Evolutionary conservation across 495 filamentous ascomycete genomes (phyloP).

Genomic region (Neurospora sp.): DNA sequence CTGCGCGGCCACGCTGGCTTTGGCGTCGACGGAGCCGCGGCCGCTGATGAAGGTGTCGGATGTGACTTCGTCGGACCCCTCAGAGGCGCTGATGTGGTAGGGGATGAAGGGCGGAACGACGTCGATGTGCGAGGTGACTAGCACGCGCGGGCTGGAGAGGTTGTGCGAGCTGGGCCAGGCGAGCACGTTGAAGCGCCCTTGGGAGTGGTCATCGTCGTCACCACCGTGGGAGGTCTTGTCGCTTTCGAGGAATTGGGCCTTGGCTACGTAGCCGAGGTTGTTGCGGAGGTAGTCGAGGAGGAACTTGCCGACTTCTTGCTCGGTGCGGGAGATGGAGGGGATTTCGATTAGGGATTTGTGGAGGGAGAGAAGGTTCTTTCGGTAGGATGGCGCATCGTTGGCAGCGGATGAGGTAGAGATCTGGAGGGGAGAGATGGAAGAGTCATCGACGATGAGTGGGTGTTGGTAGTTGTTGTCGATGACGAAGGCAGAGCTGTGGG

Average conservation of each 20-base stretch:
- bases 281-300: conserved; percentile 54
- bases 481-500: neutral
- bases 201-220: conserved; percentile 25
- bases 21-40: conserved; percentile 83
- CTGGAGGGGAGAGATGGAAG: neutral
- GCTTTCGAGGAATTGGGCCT: conserved; percentile 55
- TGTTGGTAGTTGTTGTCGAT: neutral
- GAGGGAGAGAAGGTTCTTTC: conserved; percentile 53
- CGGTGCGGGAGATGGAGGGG: conserved; percentile 64
- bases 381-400: conserved; percentile 23
- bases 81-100: conserved; percentile 34
- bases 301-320: conserved; percentile 57
- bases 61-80: conserved; percentile 33
- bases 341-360: conserved; percentile 69
- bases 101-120: conserved; percentile 65
- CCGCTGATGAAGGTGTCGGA: conserved; percentile 43
- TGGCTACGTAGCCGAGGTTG: conserved; percentile 29
- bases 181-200: conserved; percentile 57
- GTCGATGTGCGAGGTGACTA: conserved; percentile 69
- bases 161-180: conserved; percentile 47
- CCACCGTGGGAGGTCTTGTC: conserved; percentile 26
- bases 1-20: conserved; percentile 75
- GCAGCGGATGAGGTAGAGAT: neutral
- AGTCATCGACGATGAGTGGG: neutral
- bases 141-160: conserved; percentile 43